Evolutionary conservation across 164 flowering plant species (phyloP).

Genomic region (Protea cynaroides): DNA sequence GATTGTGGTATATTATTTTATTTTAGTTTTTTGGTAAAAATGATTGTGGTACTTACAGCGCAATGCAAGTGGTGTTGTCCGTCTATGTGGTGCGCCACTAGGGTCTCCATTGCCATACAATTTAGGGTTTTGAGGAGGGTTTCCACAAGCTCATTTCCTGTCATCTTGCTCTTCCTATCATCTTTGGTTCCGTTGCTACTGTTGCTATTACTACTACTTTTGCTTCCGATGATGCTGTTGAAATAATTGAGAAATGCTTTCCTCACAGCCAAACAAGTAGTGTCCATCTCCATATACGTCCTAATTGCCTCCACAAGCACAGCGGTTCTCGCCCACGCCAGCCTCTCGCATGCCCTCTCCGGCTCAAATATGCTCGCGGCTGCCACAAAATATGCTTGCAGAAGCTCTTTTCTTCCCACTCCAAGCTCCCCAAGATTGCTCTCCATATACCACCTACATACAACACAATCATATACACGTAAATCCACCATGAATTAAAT

Average conservation of each 20-base stretch:
- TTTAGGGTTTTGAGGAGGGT: slow-evolving; percentile 37
- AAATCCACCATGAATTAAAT: too few relatives aligned
- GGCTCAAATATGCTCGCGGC: slow-evolving; percentile 56
- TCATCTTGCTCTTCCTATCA: slow-evolving; percentile 6
- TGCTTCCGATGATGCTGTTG: neutral
- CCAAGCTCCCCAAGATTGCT: slow-evolving; percentile 32
- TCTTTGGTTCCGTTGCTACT: slow-evolving; percentile 5
- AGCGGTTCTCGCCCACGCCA: slow-evolving; percentile 58
- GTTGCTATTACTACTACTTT: too few relatives aligned
- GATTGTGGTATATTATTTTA: too few relatives aligned
- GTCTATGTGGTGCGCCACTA: slow-evolving; percentile 44
- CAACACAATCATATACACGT: too few relatives aligned
- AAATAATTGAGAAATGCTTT: slow-evolving; percentile 33
- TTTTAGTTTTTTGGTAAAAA: too few relatives aligned
- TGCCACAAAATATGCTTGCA: slow-evolving; percentile 42
- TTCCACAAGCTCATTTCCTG: slow-evolving; percentile 25
- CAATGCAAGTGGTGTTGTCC: slow-evolving; percentile 26
- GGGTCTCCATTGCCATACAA: slow-evolving; percentile 38
- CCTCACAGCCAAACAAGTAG: slow-evolving; percentile 21
- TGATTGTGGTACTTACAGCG: slow-evolving; percentile 42
- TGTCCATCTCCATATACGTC: slow-evolving; percentile 16
- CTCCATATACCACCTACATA: slow-evolving; percentile 57
- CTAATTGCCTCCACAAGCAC: slow-evolving; percentile 30
- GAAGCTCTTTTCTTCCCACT: slow-evolving; percentile 28
- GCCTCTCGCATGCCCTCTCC: slow-evolving; percentile 38